A percentile compares a stretch with the other conserved stretches of the same genome.
Conservation (phyloP, 164 flowering plant species). For the Protea cynaroides region DNA sequence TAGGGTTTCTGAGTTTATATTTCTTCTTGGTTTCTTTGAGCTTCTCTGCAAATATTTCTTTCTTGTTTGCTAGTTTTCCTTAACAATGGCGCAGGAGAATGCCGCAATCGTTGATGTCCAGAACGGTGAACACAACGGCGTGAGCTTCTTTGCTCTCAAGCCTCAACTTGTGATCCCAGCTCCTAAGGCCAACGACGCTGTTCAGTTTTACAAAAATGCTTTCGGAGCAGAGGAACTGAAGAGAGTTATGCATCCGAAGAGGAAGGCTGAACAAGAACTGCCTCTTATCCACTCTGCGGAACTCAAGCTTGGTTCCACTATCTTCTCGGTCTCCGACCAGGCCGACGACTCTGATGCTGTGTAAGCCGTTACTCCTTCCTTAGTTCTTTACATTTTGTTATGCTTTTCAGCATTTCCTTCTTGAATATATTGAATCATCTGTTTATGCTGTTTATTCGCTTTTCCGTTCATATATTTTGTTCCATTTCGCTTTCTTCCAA, state of each 20-base stretch:
- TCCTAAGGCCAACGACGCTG: conserved; percentile 52
- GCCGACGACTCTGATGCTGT: conserved; percentile 25
- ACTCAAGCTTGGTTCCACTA: conserved; percentile 38
- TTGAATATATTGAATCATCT: background rate
- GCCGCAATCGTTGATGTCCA: background rate
- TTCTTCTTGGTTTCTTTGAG: background rate
- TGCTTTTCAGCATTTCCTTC: background rate
- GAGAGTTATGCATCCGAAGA: conserved; percentile 42
- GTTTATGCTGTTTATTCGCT: background rate
- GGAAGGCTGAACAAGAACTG: conserved; percentile 62
- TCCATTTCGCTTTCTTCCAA: too few species aligned
- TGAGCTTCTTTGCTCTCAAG: conserved; percentile 36
- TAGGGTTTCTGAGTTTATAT: conserved; percentile 11
- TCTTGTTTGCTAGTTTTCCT: background rate
- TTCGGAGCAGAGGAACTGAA: conserved; percentile 55
- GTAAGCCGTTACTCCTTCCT: conserved; percentile 19
- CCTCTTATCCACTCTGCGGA: conserved; percentile 49
- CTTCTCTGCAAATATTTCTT: too few species aligned
- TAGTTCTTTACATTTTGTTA: background rate
- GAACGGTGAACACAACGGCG: conserved; percentile 21
- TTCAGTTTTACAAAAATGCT: conserved; percentile 55
- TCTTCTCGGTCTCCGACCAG: conserved; percentile 37
- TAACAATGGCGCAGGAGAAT: conserved; percentile 26
- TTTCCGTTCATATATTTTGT: too few species aligned
- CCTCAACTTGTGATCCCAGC: conserved; percentile 46